These are phyloP conservation scores for Typha latifolia DNA, from an alignment of 176 grass and related monocot genomes.

Conservation along the genomic window DNA sequence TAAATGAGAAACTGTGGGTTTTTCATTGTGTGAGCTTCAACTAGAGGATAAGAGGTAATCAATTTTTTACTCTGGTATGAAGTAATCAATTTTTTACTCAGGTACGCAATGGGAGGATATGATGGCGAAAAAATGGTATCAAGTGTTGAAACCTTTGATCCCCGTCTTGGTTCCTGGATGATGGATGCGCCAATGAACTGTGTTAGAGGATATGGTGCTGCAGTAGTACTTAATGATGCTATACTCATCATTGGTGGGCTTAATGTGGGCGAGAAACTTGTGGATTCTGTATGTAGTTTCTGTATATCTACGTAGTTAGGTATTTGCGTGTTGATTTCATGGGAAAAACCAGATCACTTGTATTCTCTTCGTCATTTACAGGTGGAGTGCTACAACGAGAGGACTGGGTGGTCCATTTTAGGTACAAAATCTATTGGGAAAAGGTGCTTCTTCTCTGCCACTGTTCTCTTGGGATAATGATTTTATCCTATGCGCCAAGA, in stretches of 20 bases:
- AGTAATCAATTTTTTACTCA: conserved; percentile 18
- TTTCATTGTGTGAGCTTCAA: background rate
- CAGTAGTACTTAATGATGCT: conserved; percentile 30
- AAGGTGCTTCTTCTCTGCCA: conserved; percentile 49
- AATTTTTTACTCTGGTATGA: background rate
- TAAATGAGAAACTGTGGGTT: conserved; percentile 47
- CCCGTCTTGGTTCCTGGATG: conserved; percentile 50
- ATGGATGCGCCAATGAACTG: conserved; percentile 28
- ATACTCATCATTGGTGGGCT: conserved; percentile 52
- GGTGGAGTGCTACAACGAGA: conserved; percentile 62
- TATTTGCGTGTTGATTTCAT: too few species aligned
- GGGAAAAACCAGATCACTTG: too few species aligned
- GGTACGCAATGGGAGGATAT: conserved; percentile 60
- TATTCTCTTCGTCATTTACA: background rate
- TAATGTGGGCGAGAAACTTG: conserved; percentile 9
- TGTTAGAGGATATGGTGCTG: conserved; percentile 54
- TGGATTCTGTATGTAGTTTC: conserved; percentile 39
- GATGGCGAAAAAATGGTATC: conserved; percentile 38
- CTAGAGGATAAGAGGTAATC: background rate
- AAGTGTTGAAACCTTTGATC: conserved; percentile 60
- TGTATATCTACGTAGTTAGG: background rate
- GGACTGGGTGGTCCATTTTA: conserved; percentile 34
- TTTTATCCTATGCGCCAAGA: background rate
- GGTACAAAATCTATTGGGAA: conserved; percentile 36
- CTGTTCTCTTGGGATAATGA: conserved; percentile 18